A percentile compares a stretch with the other conserved stretches of the same genome.
phyloP scores from a whole-genome alignment of 495 filamentous ascomycete genomes.

The Neurospora sp. region DNA sequence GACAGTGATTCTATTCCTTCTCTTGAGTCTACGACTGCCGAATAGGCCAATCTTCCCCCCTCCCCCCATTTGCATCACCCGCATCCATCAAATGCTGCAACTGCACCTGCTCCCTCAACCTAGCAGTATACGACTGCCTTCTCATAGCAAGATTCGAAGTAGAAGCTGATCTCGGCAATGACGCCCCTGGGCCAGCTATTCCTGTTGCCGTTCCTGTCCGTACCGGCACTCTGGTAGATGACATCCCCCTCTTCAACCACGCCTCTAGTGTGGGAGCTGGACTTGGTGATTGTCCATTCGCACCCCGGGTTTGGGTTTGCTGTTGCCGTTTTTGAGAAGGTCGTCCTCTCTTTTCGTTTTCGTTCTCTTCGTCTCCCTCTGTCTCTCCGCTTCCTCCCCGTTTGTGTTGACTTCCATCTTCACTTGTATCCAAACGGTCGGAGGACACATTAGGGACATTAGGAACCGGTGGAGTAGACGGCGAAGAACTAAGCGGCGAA shows the following conservation, averaged over 20 bases:
- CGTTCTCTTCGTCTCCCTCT: not conserved
- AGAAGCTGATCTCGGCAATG: not conserved
- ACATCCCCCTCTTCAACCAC: not conserved
- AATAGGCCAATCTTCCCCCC: not conserved
- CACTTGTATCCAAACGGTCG: too few species aligned
- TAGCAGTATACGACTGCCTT: not conserved
- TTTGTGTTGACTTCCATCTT: too few species aligned
- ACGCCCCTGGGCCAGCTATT: not conserved
- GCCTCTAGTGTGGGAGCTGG: not conserved
- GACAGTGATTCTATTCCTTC: not conserved
- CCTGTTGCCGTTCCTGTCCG: not conserved
- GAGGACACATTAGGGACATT: too few species aligned
- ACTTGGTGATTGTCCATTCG: not conserved
- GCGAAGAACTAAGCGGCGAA: not conserved
- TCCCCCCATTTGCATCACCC: not conserved
- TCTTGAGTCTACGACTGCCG: not conserved
- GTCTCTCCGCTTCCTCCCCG: too few species aligned
- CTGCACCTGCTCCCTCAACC: not conserved
- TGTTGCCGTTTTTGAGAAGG: not conserved
- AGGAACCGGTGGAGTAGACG: not conserved
- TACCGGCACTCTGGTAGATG: not conserved
- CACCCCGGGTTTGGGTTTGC: not conserved
- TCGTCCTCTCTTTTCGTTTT: not conserved
- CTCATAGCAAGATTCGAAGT: not conserved
- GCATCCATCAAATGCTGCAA: not conserved